Conservation (phyloP, 1,284 basidiomycete species). For the Wallemia ichthyophaga region DNA sequence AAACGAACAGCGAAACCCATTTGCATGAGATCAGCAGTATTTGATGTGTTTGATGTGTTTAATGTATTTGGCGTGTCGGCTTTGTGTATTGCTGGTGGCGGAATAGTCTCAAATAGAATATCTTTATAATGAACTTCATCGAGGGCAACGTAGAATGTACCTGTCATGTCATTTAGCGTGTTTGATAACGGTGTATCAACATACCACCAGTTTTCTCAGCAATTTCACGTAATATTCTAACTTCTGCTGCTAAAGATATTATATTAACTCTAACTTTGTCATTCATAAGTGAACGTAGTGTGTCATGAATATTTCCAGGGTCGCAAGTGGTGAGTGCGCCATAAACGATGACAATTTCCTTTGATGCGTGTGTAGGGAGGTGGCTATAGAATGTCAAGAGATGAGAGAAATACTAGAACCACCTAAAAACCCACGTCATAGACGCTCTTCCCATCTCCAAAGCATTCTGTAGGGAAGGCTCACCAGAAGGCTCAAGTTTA, state of each 20-base stretch:
- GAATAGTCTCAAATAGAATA: conserved; percentile 76
- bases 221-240: conserved; percentile 82
- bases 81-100: conserved; percentile 54
- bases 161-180: conserved; percentile 16
- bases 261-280: conserved; percentile 69
- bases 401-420: not conserved
- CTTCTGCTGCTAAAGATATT: conserved; percentile 75
- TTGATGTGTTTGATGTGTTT: conserved; percentile 18
- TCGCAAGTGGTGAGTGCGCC: conserved; percentile 88
- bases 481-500: conserved; percentile 61
- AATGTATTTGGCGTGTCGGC: conserved; percentile 47
- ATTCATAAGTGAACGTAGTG: conserved; percentile 45
- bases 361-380: conserved; percentile 73
- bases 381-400: conserved; percentile 26
- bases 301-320: conserved; percentile 83
- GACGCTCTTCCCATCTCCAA: conserved; percentile 76
- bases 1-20: conserved; percentile 92
- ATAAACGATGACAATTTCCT: conserved; percentile 76
- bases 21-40: conserved; percentile 53
- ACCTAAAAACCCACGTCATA: conserved; percentile 35
- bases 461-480: conserved; percentile 85
- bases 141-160: conserved; percentile 74
- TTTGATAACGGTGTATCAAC: conserved; percentile 7
- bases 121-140: conserved; percentile 94
- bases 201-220: conserved; percentile 60